Percentiles rank a stretch among this genome's conserved stretches.
These are phyloP conservation scores for Coprinopsis marcescibilis DNA, from an alignment of 768 basidiomycete genomes.

Conservation along the genomic window DNA sequence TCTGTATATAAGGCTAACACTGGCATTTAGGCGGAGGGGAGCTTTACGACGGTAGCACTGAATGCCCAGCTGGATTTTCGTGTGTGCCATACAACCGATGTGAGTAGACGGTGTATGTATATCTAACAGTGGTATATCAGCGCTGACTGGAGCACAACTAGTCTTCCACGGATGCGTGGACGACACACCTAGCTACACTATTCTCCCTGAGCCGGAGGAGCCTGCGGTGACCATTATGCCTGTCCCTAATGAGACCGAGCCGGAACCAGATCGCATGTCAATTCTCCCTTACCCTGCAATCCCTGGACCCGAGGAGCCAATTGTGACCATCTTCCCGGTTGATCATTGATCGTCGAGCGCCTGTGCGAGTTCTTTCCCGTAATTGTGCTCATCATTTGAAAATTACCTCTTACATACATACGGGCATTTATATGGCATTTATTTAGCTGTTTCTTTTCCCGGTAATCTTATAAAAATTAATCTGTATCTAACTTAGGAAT, in stretches of 20 bases:
- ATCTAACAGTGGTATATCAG: too few species aligned
- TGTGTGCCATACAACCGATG: neutral
- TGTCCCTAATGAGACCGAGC: neutral
- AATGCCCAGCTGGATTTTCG: neutral
- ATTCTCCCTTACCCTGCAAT: neutral
- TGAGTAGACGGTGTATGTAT: too few species aligned
- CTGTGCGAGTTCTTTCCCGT: neutral
- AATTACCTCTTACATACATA: too few species aligned
- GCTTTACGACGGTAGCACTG: neutral
- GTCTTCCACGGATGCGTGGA: neutral
- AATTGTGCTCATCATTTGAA: neutral
- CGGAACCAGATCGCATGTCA: neutral
- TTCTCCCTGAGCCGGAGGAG: neutral
- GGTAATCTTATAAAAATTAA: too few species aligned
- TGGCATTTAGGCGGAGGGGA: neutral
- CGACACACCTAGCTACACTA: too few species aligned
- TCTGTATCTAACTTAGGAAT: too few species aligned
- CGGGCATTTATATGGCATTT: too few species aligned
- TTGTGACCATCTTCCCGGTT: neutral
- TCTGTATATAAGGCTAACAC: neutral
- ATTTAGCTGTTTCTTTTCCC: too few species aligned
- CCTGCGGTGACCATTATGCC: neutral
- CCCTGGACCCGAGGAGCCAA: neutral
- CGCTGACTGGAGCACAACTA: neutral
- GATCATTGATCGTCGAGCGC: neutral